Conservation (phyloP, 2,329 filamentous ascomycete species). For the Aureobasidium sp. region DNA sequence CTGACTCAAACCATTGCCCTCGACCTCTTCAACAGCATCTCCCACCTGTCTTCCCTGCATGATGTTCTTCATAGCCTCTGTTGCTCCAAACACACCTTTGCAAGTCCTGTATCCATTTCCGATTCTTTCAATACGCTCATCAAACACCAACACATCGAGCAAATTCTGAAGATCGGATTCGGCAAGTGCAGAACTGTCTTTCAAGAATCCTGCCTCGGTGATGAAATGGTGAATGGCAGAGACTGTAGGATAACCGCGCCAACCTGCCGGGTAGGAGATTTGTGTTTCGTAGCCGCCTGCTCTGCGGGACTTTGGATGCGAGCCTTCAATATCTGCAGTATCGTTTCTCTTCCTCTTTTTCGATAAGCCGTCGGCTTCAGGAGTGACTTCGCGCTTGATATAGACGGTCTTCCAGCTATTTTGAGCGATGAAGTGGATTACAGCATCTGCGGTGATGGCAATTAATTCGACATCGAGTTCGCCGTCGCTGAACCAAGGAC, state of each 20-base stretch:
- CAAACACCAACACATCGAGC: conserved; percentile 80
- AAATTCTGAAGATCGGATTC: conserved; percentile 77
- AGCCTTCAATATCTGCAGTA: conserved; percentile 24
- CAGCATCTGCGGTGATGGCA: conserved; percentile 60
- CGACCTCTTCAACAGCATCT: conserved; percentile 34
- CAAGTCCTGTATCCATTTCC: conserved; percentile 42
- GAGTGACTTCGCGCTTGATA: conserved; percentile 14
- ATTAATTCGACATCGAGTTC: conserved; percentile 86
- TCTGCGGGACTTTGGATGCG: conserved; percentile 21
- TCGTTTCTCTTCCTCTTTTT: conserved; percentile 27
- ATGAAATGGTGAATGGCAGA: conserved; percentile 68
- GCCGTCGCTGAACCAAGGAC: conserved; percentile 89
- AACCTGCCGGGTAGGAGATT: conserved; percentile 23
- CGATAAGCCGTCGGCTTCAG: background rate
- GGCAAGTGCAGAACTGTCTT: conserved; percentile 44
- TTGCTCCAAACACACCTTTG: conserved; percentile 22
- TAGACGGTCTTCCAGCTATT: conserved; percentile 58
- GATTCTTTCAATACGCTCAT: conserved; percentile 67
- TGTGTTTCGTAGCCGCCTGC: conserved; percentile 18
- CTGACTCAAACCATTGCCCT: conserved; percentile 70
- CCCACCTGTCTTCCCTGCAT: conserved; percentile 14
- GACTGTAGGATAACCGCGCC: conserved; percentile 67
- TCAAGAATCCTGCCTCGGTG: conserved; percentile 58
- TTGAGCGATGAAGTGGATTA: conserved; percentile 64
- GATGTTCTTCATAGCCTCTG: conserved; percentile 14